Percentiles rank a stretch among this genome's conserved stretches.
These are phyloP conservation scores for Zopfochytrium polystomum DNA, from an alignment of 371 early-diverging fungal species.

Conservation along the genomic window DNA sequence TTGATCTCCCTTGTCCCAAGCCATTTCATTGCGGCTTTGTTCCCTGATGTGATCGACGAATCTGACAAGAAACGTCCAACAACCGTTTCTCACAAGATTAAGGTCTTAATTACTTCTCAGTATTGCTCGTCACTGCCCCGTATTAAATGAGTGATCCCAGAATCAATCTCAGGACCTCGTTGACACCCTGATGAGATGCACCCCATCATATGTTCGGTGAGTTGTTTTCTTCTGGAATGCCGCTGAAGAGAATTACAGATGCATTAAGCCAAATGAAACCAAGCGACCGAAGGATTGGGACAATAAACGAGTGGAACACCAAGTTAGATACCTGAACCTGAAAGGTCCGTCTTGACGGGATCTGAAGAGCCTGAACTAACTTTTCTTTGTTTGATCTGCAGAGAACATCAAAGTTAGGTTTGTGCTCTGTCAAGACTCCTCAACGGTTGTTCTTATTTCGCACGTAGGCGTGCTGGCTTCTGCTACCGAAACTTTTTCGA, in stretches of 20 bases:
- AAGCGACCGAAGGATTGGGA: conserved; percentile 90
- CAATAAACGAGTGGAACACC: conserved; percentile 82
- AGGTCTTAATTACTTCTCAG: conserved; percentile 74
- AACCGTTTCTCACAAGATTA: conserved; percentile 54
- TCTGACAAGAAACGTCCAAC: conserved; percentile 80
- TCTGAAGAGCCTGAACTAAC: conserved; percentile 3
- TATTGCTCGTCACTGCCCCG: conserved; percentile 51
- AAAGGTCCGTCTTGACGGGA: conserved; percentile 22
- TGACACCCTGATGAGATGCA: conserved; percentile 87
- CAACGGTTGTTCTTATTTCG: background rate
- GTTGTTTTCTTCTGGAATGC: background rate
- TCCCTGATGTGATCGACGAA: conserved; percentile 85
- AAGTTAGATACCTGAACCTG: conserved; percentile 92
- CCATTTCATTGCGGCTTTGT: conserved; percentile 49
- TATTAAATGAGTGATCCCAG: conserved; percentile 15
- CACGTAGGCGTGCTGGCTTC: conserved; percentile 83
- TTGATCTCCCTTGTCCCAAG: conserved; percentile 21
- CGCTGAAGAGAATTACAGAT: conserved; percentile 32
- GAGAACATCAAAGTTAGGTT: conserved; percentile 93
- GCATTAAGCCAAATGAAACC: conserved; percentile 97
- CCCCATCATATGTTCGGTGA: conserved; percentile 93
- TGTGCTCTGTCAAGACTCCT: background rate
- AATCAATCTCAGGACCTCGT: conserved; percentile 68
- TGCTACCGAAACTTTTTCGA: conserved; percentile 90
- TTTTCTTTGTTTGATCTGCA: conserved; percentile 41